Evolutionary conservation across 2,329 filamentous ascomycete genomes (phyloP), one percentile per base, ranked within the genome.

Genomic region (Chalara sp.): DNA sequence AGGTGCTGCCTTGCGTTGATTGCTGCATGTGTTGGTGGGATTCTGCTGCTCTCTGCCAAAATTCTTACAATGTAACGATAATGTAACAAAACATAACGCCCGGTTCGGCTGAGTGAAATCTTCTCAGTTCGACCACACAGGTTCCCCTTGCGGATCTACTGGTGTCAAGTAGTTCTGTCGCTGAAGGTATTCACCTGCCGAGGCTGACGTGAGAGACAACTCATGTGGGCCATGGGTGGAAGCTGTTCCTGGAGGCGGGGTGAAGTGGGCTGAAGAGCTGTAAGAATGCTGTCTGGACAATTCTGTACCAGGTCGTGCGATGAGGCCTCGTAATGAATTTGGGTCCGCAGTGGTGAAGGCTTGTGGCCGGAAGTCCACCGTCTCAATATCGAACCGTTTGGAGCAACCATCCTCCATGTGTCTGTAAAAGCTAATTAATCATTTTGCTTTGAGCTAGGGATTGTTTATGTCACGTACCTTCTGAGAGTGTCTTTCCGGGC

Each of bases 401-500:
- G 84, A 79, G 63, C 87, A 90, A 11, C 86, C 86, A 60, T 89
- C 86, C 66, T 87, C 84, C 73, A 86, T 82, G 60, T 91, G 86
- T 63, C 86, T 90, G 57, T 40, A 43, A 39, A 41, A 35, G 31
- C 39, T 30, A n/a, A 44, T 39, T 32, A 32, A 47, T 35, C 53
- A 45, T 45, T 28, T 47, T 44, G 12, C 39, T 39, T 46, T 44
- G 28, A 31, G 33, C 28, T 32, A 51, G n/a, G 44, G 11, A 13
- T 39, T 35, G 21, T 21, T 21, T 2, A 21, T 7, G 7, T 32
- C 12, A 53, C 56, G 45, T 53, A 89, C 87, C 89, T 85, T 69
- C 83, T 72, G n/a, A 93, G 73, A 1, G 88, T 93, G 62, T 95
- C 89, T 65, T 89, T 90, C 43, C 89, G 79, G 30, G 87, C 83